Evolutionary conservation across 495 filamentous ascomycete genomes (phyloP), one percentile per base, ranked within the genome.

Genomic region (Xylaria palmicola): DNA sequence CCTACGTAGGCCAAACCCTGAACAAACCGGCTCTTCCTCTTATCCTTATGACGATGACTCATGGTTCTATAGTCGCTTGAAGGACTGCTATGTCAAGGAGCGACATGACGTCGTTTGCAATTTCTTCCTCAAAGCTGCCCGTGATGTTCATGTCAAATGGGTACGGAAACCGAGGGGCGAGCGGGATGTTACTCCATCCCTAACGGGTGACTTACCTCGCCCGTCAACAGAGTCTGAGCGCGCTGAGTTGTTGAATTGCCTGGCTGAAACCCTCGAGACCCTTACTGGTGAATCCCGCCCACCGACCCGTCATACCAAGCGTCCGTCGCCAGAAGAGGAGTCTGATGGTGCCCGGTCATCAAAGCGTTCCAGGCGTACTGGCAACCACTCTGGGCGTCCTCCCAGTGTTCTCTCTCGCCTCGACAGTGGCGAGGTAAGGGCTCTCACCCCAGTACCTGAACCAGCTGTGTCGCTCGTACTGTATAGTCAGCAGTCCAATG

Each of bases 71-170:
- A 43, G 64, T 27, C 62, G 54, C 4, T 54, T 69, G 0, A 64
- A 65, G 47, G 47, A 51, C 1, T 62, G 67, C 58, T 67, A 67
- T 47, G 62, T 59, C 19, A 51, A 61, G 32, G 67, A n/a, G 54
- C 26, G 64, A 60, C 3, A 62, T 40, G 40, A 43, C 0, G 13
- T 59, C 19, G 61, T 71, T 47, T 60, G 52, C 6, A 36, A 30
- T 7, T 17, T 63, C 17, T 71, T 71, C 48, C 64, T 60, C 40
- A 61, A 67, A 17, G 55, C 43, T 3, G 69, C 69, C 20, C 65
- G 61, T 43, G 58, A 60, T 0, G 64, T 71, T 27, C 64, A 71
- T 59, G 60, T 44, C 34, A 67, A 63, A 51, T 71, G 69, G 69
- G 67, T 67, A n/a, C 65, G 59, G 26, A 71, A 71, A 22, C 48